A percentile compares a stretch with the other conserved stretches of the same genome.
phyloP scores from a whole-genome alignment of 2,329 filamentous ascomycete genomes.

The Stemphylium beticola region DNA sequence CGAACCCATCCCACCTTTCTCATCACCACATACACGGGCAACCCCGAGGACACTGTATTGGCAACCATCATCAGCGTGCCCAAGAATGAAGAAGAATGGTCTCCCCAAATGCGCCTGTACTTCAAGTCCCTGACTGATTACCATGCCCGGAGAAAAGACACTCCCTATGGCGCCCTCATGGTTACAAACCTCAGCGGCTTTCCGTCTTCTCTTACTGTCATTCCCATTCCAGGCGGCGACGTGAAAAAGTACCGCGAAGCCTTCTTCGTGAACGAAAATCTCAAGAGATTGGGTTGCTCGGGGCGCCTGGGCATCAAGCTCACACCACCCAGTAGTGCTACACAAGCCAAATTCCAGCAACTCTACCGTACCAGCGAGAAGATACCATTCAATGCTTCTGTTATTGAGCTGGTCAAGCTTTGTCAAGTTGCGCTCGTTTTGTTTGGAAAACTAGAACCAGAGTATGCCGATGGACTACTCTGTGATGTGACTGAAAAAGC shows the following conservation, averaged over 20 bases:
- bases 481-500: slow-evolving; percentile 93
- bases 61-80: slow-evolving; percentile 84
- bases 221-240: slow-evolving; percentile 86
- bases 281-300: slow-evolving; percentile 91
- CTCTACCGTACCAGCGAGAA: slow-evolving; percentile 87
- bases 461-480: slow-evolving; percentile 88
- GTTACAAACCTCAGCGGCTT: slow-evolving; percentile 93
- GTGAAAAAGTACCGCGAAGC: slow-evolving; percentile 77
- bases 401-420: slow-evolving; percentile 86
- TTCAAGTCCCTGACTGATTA: slow-evolving; percentile 86
- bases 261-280: slow-evolving; percentile 92
- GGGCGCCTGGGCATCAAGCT: slow-evolving; percentile 86
- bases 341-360: slow-evolving; percentile 88
- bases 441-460: slow-evolving; percentile 84
- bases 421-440: slow-evolving; percentile 88
- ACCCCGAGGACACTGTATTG: slow-evolving; percentile 76
- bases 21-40: slow-evolving; percentile 91
- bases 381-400: slow-evolving; percentile 76
- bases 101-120: slow-evolving; percentile 77
- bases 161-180: slow-evolving; percentile 83
- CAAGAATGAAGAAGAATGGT: slow-evolving; percentile 80
- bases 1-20: slow-evolving; percentile 87
- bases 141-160: slow-evolving; percentile 83
- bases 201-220: slow-evolving; percentile 90
- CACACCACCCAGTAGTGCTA: slow-evolving; percentile 76